Evolutionary conservation across 768 basidiomycete species (phyloP).

Genomic region (Terana coerulea): DNA sequence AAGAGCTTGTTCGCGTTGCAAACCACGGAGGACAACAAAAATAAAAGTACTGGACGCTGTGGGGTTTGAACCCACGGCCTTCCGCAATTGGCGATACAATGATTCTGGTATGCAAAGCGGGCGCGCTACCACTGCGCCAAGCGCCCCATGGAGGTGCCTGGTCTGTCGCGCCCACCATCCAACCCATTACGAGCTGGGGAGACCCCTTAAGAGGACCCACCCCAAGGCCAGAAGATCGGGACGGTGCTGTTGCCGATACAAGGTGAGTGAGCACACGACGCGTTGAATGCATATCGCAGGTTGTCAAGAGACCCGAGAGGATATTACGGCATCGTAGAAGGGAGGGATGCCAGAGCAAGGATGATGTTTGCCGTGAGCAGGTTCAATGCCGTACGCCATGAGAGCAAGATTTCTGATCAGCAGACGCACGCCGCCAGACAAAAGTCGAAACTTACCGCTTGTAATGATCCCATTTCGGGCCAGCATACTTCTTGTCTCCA

Average conservation of each 20-base stretch:
- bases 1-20: too few relatives aligned
- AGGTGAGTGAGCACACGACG: background rate
- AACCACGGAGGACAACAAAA: background rate
- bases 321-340: constrained; percentile 2
- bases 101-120: background rate
- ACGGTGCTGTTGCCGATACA: constrained; percentile 22
- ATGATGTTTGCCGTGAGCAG: background rate
- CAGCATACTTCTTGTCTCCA: constrained; percentile 53
- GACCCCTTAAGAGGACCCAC: constrained; percentile 2
- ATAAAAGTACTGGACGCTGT: background rate
- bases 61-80: constrained; percentile 15
- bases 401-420: background rate
- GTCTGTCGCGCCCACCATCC: background rate
- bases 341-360: background rate
- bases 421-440: constrained; percentile 2
- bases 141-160: background rate
- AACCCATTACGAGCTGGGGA: background rate
- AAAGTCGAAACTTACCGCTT: constrained; percentile 40
- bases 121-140: constrained; percentile 15
- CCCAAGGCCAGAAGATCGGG: constrained; percentile 35
- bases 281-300: background rate
- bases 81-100: background rate
- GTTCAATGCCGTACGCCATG: background rate
- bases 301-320: background rate
- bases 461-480: constrained; percentile 55